Evolutionary conservation across 2,329 filamentous ascomycete species (phyloP).

Genomic region (Aspergillus latus): DNA sequence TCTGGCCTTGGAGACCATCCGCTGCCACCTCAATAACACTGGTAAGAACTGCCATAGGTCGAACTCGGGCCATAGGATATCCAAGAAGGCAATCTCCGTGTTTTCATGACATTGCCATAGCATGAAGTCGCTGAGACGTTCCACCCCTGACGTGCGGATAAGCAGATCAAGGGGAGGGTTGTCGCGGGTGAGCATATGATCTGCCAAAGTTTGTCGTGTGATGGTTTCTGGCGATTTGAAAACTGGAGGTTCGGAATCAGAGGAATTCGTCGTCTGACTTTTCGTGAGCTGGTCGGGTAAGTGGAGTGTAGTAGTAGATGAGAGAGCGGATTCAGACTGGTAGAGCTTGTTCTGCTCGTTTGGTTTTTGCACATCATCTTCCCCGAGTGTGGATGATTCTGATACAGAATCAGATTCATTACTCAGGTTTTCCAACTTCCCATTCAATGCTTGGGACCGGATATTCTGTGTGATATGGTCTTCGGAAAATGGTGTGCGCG

Average conservation of each 20-base stretch:
- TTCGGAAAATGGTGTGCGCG: slow-evolving; percentile 75
- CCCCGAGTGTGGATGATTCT: slow-evolving; percentile 44
- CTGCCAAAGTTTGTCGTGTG: slow-evolving; percentile 74
- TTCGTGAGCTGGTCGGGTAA: slow-evolving; percentile 29
- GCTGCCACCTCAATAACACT: slow-evolving; percentile 87
- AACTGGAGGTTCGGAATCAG: slow-evolving; percentile 29
- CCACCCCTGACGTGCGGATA: slow-evolving; percentile 87
- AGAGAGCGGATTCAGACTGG: slow-evolving; percentile 38
- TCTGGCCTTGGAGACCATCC: slow-evolving; percentile 62
- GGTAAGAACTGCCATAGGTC: slow-evolving; percentile 91
- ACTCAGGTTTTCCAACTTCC: slow-evolving; percentile 40
- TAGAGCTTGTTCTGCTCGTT: slow-evolving; percentile 29
- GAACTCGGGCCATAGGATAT: slow-evolving; percentile 94
- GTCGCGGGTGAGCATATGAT: slow-evolving; percentile 83
- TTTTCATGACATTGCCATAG: slow-evolving; percentile 95
- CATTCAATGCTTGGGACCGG: slow-evolving; percentile 58
- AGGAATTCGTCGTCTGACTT: slow-evolving; percentile 38
- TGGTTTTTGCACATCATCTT: slow-evolving; percentile 37
- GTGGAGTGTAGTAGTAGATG: slow-evolving; percentile 53
- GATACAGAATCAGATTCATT: slow-evolving; percentile 49
- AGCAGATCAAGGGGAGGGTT: slow-evolving; percentile 88
- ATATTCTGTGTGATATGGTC: slow-evolving; percentile 85
- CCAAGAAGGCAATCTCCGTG: slow-evolving; percentile 87
- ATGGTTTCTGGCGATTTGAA: slow-evolving; percentile 84
- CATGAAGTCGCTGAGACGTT: slow-evolving; percentile 95